These are phyloP conservation scores for Herpotrichia juniperi DNA, from an alignment of 2,329 filamentous ascomycete genomes.

Conservation along the genomic window DNA sequence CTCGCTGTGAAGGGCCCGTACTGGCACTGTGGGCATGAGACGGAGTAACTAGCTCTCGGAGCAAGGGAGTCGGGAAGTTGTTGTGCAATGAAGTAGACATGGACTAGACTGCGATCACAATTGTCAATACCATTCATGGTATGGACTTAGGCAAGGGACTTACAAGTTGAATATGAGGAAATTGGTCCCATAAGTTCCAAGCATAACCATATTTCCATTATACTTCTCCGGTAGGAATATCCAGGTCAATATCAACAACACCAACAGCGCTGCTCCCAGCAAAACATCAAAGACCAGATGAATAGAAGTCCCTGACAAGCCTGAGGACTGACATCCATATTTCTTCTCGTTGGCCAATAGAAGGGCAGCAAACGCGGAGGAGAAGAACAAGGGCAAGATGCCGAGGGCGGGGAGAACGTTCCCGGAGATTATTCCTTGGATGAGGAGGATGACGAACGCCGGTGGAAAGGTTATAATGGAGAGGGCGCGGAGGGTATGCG, in stretches of 20 bases:
- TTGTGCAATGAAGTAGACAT: conserved; percentile 28
- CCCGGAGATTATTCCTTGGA: conserved; percentile 25
- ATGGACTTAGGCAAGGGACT: conserved; percentile 4
- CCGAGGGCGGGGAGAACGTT: conserved; percentile 35
- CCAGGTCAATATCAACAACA: conserved; percentile 32
- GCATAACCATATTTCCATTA: conserved; percentile 14
- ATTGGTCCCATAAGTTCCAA: conserved; percentile 35
- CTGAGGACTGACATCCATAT: conserved; percentile 29
- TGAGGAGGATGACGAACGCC: conserved; percentile 33
- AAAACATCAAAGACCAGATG: conserved; percentile 30
- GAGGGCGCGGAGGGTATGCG: conserved; percentile 31
- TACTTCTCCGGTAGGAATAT: conserved; percentile 18
- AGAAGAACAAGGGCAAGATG: conserved; percentile 35
- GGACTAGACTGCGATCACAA: conserved; percentile 21
- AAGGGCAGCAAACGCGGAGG: conserved; percentile 23
- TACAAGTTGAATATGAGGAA: conserved; percentile 37
- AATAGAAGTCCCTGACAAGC: conserved; percentile 31
- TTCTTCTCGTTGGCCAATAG: conserved; percentile 31
- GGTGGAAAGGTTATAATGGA: conserved; percentile 29
- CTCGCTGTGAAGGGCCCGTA: conserved; percentile 20
- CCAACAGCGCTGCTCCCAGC: conserved; percentile 24
- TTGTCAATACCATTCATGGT: neutral
- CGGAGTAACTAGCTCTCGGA: conserved; percentile 18
- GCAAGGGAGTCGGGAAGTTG: conserved; percentile 22
- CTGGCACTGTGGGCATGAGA: conserved; percentile 34